phyloP scores from a whole-genome alignment of 371 early-diverging fungal species.

The Nosema muscidifuracis region DNA sequence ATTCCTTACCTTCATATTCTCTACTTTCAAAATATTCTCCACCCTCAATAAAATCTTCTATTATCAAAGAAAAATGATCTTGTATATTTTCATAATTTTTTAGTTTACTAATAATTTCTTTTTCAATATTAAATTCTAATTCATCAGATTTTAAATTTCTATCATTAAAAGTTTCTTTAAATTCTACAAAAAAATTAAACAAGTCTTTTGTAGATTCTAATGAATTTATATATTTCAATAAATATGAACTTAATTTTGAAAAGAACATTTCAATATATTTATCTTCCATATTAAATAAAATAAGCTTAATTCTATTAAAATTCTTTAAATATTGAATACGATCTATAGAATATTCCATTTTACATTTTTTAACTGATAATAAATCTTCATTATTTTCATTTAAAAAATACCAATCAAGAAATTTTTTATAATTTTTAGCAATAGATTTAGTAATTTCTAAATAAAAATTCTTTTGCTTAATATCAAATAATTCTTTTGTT shows the following conservation, averaged over 20 bases:
- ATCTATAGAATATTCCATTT: too few species aligned
- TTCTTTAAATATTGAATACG: neutral
- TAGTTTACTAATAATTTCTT: neutral
- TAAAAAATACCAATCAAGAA: neutral
- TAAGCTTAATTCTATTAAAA: neutral
- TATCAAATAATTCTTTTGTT: constrained; percentile 28
- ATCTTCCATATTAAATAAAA: neutral
- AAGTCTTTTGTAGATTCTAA: neutral
- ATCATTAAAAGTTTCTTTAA: neutral
- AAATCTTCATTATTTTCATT: too few species aligned
- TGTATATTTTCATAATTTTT: neutral
- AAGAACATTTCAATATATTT: neutral
- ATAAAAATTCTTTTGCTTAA: constrained; percentile 1
- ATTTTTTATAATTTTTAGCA: neutral
- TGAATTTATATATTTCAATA: neutral
- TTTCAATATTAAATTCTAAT: neutral
- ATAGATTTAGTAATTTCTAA: neutral
- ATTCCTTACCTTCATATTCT: too few species aligned
- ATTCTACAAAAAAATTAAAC: neutral
- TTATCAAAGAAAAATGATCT: neutral
- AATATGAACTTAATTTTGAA: neutral
- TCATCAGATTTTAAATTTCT: neutral
- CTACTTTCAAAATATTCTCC: too few species aligned
- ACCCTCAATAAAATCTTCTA: neutral
- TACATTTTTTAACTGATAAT: too few species aligned